Base-by-base conservation (phyloP, 371 early-diverging fungal genomes). In the Zancudomyces culisetae region DNA sequence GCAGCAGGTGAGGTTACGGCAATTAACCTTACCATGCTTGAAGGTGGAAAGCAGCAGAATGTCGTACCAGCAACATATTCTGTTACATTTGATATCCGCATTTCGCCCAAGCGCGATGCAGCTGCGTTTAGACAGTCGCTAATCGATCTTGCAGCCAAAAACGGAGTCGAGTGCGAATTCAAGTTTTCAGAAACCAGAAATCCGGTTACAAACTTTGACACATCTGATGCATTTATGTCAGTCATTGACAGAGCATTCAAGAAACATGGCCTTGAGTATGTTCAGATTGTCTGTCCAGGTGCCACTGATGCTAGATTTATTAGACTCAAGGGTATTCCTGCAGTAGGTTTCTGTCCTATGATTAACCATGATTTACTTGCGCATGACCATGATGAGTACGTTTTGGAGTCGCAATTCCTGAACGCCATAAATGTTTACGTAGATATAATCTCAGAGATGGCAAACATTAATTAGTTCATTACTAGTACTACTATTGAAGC, bases 1-100 rank as follows among this genome's bases (percentile, higher is more conserved):
- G n/a, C n/a, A n/a, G 13, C n/a, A 13, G 87, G 87, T 40, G 84
- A 87, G 57, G 83, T 83, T 30, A 83, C 84, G 13, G 80, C 76
- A 18, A 54, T 75, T 53, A 87, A 87, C 63, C 58, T 84, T 49
- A 85, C 83, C 20, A 69, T 77, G 63, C 64, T 86, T 45, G 58
- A 73, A 52, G 70, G 72, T 46, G 59, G 70, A n/a, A 59, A 48
- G 35, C 80, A 83, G 58, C 63, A 59, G 57, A 84, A 84, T 43
- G 80, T 83, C 1, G 76, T 84, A 15, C 84, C 81, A 1, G 73
- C 74, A 54, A 64, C 63, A 52, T 75, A 73, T 3, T 61, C 57
- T 40, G 79, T 70, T 18, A 74, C 74, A 8, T 72, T 84, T 49
- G 86, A 86, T 57, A 75, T 83, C 47, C 75, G 86, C 51, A 71